Evolutionary conservation across 169 alveolate species (phyloP).

Genomic region (Pseudocohnilembus persalinus): DNA sequence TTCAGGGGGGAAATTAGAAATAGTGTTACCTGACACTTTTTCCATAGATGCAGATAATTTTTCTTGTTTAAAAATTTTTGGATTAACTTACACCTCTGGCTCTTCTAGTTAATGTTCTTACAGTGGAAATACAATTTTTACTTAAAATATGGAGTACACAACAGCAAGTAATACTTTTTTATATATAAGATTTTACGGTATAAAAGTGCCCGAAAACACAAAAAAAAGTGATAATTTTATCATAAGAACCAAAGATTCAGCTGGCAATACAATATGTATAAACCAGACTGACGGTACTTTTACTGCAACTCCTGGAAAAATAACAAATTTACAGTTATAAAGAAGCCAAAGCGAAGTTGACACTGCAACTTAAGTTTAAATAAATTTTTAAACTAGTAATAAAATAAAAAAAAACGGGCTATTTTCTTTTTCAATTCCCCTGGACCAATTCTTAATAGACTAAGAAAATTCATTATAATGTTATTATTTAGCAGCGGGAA

Average conservation of each 20-base stretch:
- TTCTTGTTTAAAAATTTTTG: neutral
- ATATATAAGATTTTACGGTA: neutral
- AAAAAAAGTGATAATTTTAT: too few relatives aligned
- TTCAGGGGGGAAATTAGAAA: neutral
- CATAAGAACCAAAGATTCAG: neutral
- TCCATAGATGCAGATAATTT: neutral
- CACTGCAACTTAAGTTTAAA: neutral
- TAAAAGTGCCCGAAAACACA: neutral
- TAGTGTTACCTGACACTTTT: neutral
- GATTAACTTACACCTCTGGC: neutral
- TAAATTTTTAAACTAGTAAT: too few relatives aligned
- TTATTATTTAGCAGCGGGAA: too few relatives aligned
- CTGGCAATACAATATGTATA: neutral
- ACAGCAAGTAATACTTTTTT: neutral
- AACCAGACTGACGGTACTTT: neutral
- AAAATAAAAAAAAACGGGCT: neutral
- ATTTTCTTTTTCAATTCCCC: too few relatives aligned
- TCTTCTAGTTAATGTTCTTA: neutral
- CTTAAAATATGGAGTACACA: neutral
- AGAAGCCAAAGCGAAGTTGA: neutral
- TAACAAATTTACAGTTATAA: neutral
- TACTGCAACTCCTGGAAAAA: neutral
- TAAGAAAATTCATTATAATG: too few relatives aligned
- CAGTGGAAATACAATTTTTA: neutral
- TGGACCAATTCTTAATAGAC: too few relatives aligned